Percentiles rank a stretch among this genome's conserved stretches.
These are phyloP conservation scores for Sarocladium oryzae DNA, from an alignment of 2,329 filamentous ascomycete species.

Conservation along the genomic window DNA sequence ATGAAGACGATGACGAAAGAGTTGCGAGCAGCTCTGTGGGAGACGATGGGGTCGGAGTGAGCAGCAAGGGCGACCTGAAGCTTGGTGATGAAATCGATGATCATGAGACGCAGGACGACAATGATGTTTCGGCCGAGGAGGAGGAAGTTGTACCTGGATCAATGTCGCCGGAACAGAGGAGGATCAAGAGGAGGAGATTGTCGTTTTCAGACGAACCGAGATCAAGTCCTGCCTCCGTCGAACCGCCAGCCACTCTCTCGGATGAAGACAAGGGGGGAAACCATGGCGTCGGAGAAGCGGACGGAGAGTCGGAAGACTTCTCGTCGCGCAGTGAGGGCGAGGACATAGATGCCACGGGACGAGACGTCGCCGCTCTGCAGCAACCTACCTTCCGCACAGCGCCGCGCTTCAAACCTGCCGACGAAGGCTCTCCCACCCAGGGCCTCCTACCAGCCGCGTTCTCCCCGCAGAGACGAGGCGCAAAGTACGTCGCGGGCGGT, in stretches of 20 bases:
- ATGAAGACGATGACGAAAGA: conserved; percentile 7
- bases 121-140: not conserved
- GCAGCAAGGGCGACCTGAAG: not conserved
- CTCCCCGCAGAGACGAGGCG: conserved; percentile 30
- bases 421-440: conserved; percentile 17
- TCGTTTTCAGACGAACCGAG: not conserved
- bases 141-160: not conserved
- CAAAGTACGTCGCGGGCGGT: conserved; percentile 28
- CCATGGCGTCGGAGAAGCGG: conserved; percentile 9
- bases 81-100: conserved; percentile 1
- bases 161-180: conserved; percentile 12
- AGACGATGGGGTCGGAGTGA: not conserved
- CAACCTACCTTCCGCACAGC: conserved; percentile 32
- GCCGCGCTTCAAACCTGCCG: conserved; percentile 32
- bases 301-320: not conserved
- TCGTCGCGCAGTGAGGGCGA: conserved; percentile 13
- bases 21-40: not conserved
- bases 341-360: conserved; percentile 10
- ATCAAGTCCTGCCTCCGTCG: not conserved
- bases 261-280: conserved; percentile 12
- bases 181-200: conserved; percentile 21
- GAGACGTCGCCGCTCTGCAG: conserved; percentile 11
- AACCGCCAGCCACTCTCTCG: not conserved
- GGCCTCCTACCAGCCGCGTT: conserved; percentile 22
- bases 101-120: conserved; percentile 4